These are phyloP conservation scores for Aquilaria yunnanensis DNA, from an alignment of 345 rosid genomes.

Conservation along the genomic window DNA sequence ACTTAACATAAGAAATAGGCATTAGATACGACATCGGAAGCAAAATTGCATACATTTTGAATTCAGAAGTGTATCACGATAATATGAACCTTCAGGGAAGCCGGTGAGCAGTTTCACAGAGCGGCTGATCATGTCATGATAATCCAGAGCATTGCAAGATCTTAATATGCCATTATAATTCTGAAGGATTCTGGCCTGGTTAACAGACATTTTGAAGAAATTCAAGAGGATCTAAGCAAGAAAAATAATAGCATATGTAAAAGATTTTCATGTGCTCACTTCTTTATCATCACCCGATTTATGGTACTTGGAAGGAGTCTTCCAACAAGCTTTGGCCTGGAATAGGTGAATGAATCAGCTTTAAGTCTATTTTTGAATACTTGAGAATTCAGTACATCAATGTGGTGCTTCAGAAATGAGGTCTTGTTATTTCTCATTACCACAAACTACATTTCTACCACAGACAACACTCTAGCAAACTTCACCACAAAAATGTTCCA, in stretches of 20 bases:
- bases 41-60: slow-evolving; percentile 1
- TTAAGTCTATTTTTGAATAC: too few relatives aligned
- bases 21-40: slow-evolving; percentile 16
- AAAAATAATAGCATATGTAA: neutral
- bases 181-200: slow-evolving; percentile 74
- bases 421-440: too few relatives aligned
- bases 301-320: slow-evolving; percentile 50
- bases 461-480: too few relatives aligned
- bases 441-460: too few relatives aligned
- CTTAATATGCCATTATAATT: slow-evolving; percentile 52
- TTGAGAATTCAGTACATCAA: too few relatives aligned
- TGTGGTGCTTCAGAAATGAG: too few relatives aligned
- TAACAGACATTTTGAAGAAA: slow-evolving; percentile 22
- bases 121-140: slow-evolving; percentile 37
- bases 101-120: slow-evolving; percentile 69
- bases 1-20: too few relatives aligned
- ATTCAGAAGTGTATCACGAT: neutral
- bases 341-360: slow-evolving; percentile 11
- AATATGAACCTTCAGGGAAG: slow-evolving; percentile 65
- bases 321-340: slow-evolving; percentile 93
- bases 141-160: too few relatives aligned
- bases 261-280: slow-evolving; percentile 43
- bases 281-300: slow-evolving; percentile 63
- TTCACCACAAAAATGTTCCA: too few relatives aligned
- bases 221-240: slow-evolving; percentile 10